A percentile compares a stretch with the other conserved stretches of the same genome.
Conservation (phyloP, 495 filamentous ascomycete species). For the Lasiosphaeria hispida region DNA sequence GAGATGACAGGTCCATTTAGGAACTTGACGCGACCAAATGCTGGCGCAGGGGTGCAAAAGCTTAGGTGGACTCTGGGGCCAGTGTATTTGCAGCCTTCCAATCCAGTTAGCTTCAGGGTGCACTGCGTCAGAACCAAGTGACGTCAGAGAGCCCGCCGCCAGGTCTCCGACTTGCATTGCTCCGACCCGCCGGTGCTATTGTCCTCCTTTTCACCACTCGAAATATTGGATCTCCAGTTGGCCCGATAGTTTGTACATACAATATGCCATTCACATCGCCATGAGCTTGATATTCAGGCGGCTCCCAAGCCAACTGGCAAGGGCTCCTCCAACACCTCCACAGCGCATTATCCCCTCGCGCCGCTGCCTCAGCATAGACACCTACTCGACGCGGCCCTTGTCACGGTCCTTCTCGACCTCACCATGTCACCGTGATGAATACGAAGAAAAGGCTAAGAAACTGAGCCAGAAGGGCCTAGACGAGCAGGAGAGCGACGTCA, state of each 20-base stretch:
- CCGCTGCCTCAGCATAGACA: background rate
- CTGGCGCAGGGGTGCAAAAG: background rate
- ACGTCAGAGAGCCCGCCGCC: background rate
- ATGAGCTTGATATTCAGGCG: constrained; percentile 26
- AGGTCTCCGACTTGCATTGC: no score
- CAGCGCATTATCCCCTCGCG: background rate
- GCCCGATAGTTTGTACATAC: background rate
- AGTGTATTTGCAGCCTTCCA: background rate
- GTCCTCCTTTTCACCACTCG: background rate
- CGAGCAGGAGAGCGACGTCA: constrained; percentile 38
- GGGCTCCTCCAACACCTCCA: background rate
- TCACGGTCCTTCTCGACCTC: constrained; percentile 6
- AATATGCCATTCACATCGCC: background rate
- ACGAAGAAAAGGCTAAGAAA: constrained; percentile 34
- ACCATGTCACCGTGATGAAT: constrained; percentile 7
- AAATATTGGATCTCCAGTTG: no score
- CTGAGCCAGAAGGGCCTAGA: constrained; percentile 39
- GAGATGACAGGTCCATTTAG: no score
- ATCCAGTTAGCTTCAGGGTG: background rate
- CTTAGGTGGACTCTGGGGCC: background rate
- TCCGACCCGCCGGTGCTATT: no score
- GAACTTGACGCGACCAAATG: no score
- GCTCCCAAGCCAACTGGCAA: constrained; percentile 17
- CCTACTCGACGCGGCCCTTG: background rate
- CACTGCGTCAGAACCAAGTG: constrained; percentile 6